A percentile compares a stretch with the other conserved stretches of the same genome.
Evolutionary conservation across 371 early-diverging fungal species (phyloP).

Genomic region (Syncephalastrum sp.): DNA sequence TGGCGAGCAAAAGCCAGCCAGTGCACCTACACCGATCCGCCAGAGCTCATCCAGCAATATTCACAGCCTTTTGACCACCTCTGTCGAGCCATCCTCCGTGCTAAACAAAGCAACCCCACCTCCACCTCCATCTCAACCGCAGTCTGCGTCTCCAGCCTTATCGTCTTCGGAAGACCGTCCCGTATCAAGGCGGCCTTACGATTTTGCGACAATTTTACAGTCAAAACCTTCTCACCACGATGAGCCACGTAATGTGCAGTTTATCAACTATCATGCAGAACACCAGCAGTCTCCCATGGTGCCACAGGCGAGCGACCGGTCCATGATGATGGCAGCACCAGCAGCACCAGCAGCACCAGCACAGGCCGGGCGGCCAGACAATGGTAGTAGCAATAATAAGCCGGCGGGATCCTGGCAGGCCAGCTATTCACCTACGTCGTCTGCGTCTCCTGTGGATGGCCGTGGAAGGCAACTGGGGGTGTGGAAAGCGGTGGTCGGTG

Average conservation of each 20-base stretch:
- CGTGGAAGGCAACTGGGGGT: conserved; percentile 10
- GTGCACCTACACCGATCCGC: conserved; percentile 9
- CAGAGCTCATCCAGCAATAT: conserved; percentile 21
- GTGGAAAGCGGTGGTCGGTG: conserved; percentile 6
- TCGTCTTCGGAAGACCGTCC: not conserved
- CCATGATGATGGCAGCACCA: not conserved
- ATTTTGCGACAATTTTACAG: conserved; percentile 21
- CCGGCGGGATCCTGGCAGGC: too few relatives aligned
- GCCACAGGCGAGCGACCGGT: too few relatives aligned
- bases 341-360: not conserved
- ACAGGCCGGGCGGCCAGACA: not conserved
- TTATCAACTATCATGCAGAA: conserved; percentile 17
- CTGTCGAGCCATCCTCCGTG: conserved; percentile 16
- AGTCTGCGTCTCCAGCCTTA: conserved; percentile 3
- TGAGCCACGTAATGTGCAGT: conserved; percentile 7
- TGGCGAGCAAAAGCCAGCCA: conserved; percentile 8
- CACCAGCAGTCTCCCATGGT: too few relatives aligned
- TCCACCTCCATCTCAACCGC: conserved; percentile 4
- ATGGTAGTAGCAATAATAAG: too few relatives aligned
- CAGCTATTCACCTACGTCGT: not conserved
- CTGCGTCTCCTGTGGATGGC: conserved; percentile 5
- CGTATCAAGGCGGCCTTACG: conserved; percentile 11
- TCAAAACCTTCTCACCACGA: not conserved
- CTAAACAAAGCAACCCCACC: conserved; percentile 4
- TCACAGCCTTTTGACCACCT: conserved; percentile 21